phyloP scores from a whole-genome alignment of 1,139 yeast genomes.

The Geotrichum histeridarum region DNA sequence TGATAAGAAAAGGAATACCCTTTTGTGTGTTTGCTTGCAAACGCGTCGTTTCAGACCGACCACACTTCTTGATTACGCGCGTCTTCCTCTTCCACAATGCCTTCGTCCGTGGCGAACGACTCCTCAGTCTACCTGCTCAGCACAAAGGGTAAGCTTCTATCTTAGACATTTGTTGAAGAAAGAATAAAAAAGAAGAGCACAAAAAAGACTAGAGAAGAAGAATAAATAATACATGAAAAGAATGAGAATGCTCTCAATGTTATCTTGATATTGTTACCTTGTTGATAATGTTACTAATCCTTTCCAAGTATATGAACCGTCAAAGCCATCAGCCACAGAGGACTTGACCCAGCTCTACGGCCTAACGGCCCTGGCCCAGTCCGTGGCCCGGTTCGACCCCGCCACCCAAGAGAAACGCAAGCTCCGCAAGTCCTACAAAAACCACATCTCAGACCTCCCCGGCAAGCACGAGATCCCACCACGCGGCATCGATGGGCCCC shows the following conservation, averaged over 20 bases:
- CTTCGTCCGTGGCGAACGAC: constrained; percentile 19
- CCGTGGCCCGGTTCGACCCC: constrained; percentile 82
- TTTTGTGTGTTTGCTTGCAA: background rate
- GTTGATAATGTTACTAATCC: constrained; percentile 4
- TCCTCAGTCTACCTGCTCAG: constrained; percentile 17
- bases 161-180: background rate
- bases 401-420: constrained; percentile 89
- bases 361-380: constrained; percentile 59
- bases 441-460: constrained; percentile 79
- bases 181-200: background rate
- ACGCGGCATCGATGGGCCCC: constrained; percentile 34
- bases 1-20: background rate
- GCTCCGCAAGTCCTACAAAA: constrained; percentile 86
- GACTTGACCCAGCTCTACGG: constrained; percentile 68
- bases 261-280: background rate
- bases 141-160: constrained; percentile 15
- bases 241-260: too few species aligned
- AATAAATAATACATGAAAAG: too few species aligned
- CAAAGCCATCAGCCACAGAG: constrained; percentile 61
- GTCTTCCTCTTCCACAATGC: constrained; percentile 11
- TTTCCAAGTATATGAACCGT: constrained; percentile 21
- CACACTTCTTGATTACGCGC: too few species aligned
- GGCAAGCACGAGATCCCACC: constrained; percentile 62
- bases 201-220: too few species aligned
- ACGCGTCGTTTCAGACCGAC: background rate